Percentiles rank a stretch among this genome's conserved stretches.
phyloP scores from a whole-genome alignment of 2,329 filamentous ascomycete genomes.

The Dactylonectria estremocensis region DNA sequence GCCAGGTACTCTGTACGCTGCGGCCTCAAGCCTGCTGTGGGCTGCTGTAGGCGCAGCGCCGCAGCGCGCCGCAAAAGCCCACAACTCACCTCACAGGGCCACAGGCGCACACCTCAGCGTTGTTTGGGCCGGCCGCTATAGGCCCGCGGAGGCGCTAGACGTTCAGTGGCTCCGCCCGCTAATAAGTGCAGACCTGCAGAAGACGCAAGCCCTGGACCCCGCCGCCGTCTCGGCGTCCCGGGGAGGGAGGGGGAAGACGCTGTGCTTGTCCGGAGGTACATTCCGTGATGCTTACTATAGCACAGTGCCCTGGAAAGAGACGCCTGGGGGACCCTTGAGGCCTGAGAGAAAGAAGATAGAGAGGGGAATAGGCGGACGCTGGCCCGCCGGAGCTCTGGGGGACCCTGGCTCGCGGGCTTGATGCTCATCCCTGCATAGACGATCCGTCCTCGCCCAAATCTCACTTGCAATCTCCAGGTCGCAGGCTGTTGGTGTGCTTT shows the following conservation, averaged over 20 bases:
- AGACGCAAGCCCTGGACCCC: conserved; percentile 32
- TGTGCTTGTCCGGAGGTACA: conserved; percentile 12
- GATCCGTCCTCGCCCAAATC: conserved; percentile 52
- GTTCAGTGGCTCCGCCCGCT: conserved; percentile 46
- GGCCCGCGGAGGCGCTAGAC: conserved; percentile 48
- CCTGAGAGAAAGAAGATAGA: conserved; percentile 1
- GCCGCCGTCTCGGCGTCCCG: conserved; percentile 29
- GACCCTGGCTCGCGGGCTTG: conserved; percentile 41
- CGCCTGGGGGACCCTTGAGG: conserved; percentile 12
- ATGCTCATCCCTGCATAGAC: conserved; percentile 53
- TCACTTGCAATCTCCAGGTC: conserved; percentile 51
- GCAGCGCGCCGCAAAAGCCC: conserved; percentile 35
- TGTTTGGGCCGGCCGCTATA: conserved; percentile 37
- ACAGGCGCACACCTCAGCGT: conserved; percentile 25
- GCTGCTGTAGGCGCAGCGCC: conserved; percentile 31
- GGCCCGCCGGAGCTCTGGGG: conserved; percentile 36
- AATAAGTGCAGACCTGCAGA: conserved; percentile 37
- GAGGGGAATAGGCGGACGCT: conserved; percentile 18
- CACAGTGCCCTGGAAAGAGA: conserved; percentile 13
- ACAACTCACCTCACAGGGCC: conserved; percentile 29
- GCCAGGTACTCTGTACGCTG: conserved; percentile 35
- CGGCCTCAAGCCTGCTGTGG: conserved; percentile 17
- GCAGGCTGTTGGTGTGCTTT: conserved; percentile 29
- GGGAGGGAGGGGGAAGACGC: conserved; percentile 11
- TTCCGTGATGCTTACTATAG: conserved; percentile 26